Evolutionary conservation across 768 basidiomycete genomes (phyloP).

Genomic region (Lepiota venenata): DNA sequence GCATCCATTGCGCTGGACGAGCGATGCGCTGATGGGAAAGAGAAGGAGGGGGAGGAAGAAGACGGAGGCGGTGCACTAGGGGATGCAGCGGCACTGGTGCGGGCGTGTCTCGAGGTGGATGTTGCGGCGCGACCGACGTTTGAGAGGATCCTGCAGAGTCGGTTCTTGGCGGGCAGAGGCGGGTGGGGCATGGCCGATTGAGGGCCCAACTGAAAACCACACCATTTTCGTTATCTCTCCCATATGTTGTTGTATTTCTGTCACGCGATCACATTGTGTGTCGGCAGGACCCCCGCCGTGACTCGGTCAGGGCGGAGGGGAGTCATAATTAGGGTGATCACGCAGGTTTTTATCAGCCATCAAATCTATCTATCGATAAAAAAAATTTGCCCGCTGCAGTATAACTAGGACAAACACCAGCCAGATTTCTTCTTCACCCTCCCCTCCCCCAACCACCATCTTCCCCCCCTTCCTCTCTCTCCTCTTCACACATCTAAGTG

Average conservation of each 20-base stretch:
- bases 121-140: slow-evolving; percentile 80
- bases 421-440: slow-evolving; percentile 28
- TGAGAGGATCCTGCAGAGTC: slow-evolving; percentile 72
- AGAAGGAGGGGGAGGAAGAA: slow-evolving; percentile 66
- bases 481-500: slow-evolving; percentile 31
- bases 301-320: slow-evolving; percentile 29
- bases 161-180: slow-evolving; percentile 73
- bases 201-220: not conserved
- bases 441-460: slow-evolving; percentile 48
- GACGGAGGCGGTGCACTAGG: slow-evolving; percentile 84
- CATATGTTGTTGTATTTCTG: slow-evolving; percentile 13
- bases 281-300: slow-evolving; percentile 14
- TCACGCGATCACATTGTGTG: slow-evolving; percentile 6
- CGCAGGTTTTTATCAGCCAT: slow-evolving; percentile 44
- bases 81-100: slow-evolving; percentile 83
- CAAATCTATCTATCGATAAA: slow-evolving; percentile 58
- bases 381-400: slow-evolving; percentile 50
- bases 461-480: slow-evolving; percentile 30
- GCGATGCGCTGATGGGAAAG: slow-evolving; percentile 72
- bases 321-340: slow-evolving; percentile 43
- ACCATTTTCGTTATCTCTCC: slow-evolving; percentile 6
- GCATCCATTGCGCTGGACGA: slow-evolving; percentile 78
- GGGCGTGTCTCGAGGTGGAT: slow-evolving; percentile 81
- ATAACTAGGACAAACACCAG: slow-evolving; percentile 61
- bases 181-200: slow-evolving; percentile 65